Evolutionary conservation across 345 rosid species (phyloP), one percentile per base, ranked within the genome.

Genomic region (Euphorbia lathyris): DNA sequence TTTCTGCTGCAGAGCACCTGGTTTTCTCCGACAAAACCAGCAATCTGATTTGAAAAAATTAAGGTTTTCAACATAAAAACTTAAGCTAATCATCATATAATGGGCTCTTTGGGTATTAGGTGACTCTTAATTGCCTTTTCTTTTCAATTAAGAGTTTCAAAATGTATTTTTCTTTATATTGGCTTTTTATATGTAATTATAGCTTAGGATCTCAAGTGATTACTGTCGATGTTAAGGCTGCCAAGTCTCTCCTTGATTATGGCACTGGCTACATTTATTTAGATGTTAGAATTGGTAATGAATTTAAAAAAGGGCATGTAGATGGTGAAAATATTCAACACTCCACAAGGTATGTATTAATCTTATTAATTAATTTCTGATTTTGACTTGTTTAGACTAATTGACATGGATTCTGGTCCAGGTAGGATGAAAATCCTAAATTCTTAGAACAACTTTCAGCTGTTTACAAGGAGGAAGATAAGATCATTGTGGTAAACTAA

Each of bases 281-380:
- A 1, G 97, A 89, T 69, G 96, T 87, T 62, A 86, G 95, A 85
- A 90, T 93, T 4, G 88, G n/a, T n/a, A n/a, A n/a, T n/a, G n/a
- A n/a, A n/a, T n/a, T n/a, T n/a, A 78, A 81, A 75, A 76, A 80
- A 76, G 91, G 91, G 20, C 93, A 88, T 75, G 91, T 87, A 36
- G 81, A 76, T 69, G 77, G 81, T 7, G 78, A 77, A 23, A 85
- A 82, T 72, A 75, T 85, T 90, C 63, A 79, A 70, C 69, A 85
- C 88, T 48, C 81, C 91, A 66, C 74, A 83, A 55, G 97, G 93
- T 83, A 62, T 52, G 7, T 34, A n/a, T n/a, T n/a, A n/a, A n/a
- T n/a, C n/a, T n/a, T n/a, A n/a, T n/a, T n/a, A n/a, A n/a, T n/a
- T n/a, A n/a, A n/a, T n/a, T n/a, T n/a, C n/a, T n/a, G n/a, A n/a